A percentile compares a stretch with the other conserved stretches of the same genome.
phyloP scores from a whole-genome alignment of 352 stramenopile species.

The Thraustotheca clavata region DNA sequence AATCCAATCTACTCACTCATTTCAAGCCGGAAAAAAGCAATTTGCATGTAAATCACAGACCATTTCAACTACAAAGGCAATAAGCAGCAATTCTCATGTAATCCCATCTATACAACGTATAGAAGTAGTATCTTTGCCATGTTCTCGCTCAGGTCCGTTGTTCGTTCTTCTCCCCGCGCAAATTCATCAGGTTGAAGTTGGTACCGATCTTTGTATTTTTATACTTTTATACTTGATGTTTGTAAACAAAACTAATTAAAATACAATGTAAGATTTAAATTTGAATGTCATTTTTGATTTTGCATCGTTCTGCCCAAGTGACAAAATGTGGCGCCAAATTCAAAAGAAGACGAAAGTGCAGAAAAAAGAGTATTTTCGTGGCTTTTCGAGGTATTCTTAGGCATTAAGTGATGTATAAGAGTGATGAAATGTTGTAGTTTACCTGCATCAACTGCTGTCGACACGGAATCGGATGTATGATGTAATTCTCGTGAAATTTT shows the following conservation, averaged over 20 bases:
- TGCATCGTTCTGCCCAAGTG: not conserved
- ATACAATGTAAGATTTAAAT: not conserved
- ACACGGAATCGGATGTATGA: constrained; percentile 11
- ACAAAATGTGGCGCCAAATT: not conserved
- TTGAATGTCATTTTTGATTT: not conserved
- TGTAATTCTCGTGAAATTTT: not conserved
- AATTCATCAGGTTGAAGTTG: constrained; percentile 5
- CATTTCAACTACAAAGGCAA: too few relatives aligned
- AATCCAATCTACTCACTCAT: too few relatives aligned
- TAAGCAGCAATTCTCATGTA: too few relatives aligned
- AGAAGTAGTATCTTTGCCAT: too few relatives aligned
- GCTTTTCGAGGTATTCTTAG: not conserved
- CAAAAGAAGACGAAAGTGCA: not conserved
- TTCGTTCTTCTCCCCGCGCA: too few relatives aligned
- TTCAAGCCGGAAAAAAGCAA: too few relatives aligned
- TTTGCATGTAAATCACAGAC: too few relatives aligned
- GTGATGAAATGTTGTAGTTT: not conserved
- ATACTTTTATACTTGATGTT: not conserved
- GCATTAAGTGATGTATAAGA: not conserved
- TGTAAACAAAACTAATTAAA: not conserved
- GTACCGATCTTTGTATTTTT: constrained; percentile 1
- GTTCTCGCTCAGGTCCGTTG: too few relatives aligned
- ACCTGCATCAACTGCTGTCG: not conserved
- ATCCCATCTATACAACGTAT: too few relatives aligned
- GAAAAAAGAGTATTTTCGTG: not conserved